Base-by-base conservation (phyloP, 2,329 filamentous ascomycete species). In the Cryphonectria naterciae region DNA sequence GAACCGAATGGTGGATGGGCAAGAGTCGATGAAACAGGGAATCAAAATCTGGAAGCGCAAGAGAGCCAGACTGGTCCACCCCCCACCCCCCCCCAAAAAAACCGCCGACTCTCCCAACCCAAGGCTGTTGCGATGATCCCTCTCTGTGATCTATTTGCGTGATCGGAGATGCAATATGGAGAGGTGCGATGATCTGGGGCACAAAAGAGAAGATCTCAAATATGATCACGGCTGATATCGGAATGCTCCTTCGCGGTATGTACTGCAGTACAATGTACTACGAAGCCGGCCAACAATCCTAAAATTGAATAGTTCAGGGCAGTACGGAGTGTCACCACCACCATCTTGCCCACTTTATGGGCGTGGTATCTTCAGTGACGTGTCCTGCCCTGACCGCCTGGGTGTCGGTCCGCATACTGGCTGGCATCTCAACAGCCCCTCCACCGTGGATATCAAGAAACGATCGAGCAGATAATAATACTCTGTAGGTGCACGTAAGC, bases 1-100 rank as follows among this genome's bases (percentile, higher is more conserved):
- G n/a, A 49, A 58, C 13, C 54, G 54, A 32, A 17, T 58, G 25
- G 66, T 67, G 72, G 73, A 75, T 25, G 32, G 46, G 39, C 39
- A 56, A 17, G 52, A 56, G 61, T 60, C 37, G 54, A 68, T 65
- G 61, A 65, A 71, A 71, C 69, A 58, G 58, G 41, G 61, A 43
- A 58, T 32, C 54, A 17, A 17, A 58, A 15, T 19, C 28, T 58
- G 15, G 25, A 58, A 32, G 54, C 25, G 25, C 54, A 58, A 35
- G 15, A 32, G 54, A 35, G 28, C 15, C 54, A 32, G 54, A 19
- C 3, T 32, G 15, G 25, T 6, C 25, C 22, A 10, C 49, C 22
- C 46, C 43, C 19, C 2, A 17, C 43, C 46, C 6, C 22, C 46
- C 46, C 10, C 25, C n/a, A 17, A 28, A 28, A 28, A 58, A 58